These are phyloP conservation scores for Euclidium syriacum DNA, from an alignment of 345 rosid species.

Conservation along the genomic window DNA sequence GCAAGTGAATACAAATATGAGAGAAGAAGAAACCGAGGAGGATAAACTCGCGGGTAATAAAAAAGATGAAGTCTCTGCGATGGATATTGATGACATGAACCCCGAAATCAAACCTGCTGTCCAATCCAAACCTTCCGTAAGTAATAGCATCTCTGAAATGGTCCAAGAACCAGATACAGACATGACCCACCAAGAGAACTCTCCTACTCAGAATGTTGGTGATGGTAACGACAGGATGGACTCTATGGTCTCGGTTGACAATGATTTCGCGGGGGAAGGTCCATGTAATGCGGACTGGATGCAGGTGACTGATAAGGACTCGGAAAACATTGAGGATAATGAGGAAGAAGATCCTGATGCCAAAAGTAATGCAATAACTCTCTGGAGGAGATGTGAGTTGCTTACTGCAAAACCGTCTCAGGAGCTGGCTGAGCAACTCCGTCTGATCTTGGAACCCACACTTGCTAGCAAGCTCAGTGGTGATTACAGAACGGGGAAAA, in stretches of 20 bases:
- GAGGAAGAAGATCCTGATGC: conserved; percentile 46
- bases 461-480: conserved; percentile 94
- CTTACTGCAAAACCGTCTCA: conserved; percentile 73
- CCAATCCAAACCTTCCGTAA: conserved; percentile 28
- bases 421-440: conserved; percentile 91
- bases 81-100: conserved; percentile 58
- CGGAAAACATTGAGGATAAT: conserved; percentile 35
- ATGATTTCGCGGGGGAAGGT: conserved; percentile 39
- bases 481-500: conserved; percentile 90
- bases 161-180: conserved; percentile 37
- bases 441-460: conserved; percentile 91
- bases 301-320: conserved; percentile 39
- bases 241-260: conserved; percentile 53
- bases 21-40: conserved; percentile 40
- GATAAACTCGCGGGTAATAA: conserved; percentile 35
- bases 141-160: conserved; percentile 40
- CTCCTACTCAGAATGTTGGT: conserved; percentile 23
- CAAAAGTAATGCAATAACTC: conserved; percentile 40
- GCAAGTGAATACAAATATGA: conserved; percentile 55
- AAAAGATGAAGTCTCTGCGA: conserved; percentile 43
- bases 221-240: conserved; percentile 37
- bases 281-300: conserved; percentile 38
- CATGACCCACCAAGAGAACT: conserved; percentile 30
- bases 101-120: conserved; percentile 36
- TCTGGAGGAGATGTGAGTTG: conserved; percentile 84